These are phyloP conservation scores for Tulasnella calospora DNA, from an alignment of 768 basidiomycete species.

Conservation along the genomic window DNA sequence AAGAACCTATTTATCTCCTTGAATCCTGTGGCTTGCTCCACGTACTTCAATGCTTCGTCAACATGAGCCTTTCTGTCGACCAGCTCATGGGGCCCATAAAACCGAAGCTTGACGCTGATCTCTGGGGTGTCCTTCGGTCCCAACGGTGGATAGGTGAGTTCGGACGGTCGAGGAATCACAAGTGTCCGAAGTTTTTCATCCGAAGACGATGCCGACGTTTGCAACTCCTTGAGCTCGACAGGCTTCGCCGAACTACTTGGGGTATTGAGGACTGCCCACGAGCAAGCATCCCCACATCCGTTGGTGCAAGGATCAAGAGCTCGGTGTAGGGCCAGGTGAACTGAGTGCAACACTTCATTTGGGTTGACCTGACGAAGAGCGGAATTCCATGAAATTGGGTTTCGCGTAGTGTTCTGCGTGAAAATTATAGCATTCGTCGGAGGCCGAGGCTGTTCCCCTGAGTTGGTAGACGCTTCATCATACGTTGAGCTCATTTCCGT, in stretches of 20 bases:
- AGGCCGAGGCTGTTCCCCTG: neutral
- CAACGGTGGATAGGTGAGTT: constrained; percentile 4
- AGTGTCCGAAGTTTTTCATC: neutral
- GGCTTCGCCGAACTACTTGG: neutral
- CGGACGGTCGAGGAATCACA: constrained; percentile 20
- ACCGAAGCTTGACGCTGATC: constrained; percentile 27
- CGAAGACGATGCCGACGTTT: neutral
- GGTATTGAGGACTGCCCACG: constrained; percentile 14
- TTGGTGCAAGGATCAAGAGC: constrained; percentile 29
- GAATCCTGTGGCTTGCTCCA: constrained; percentile 27
- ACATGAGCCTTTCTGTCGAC: constrained; percentile 20
- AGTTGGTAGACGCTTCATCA: neutral
- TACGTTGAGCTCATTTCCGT: neutral
- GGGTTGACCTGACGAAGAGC: constrained; percentile 24
- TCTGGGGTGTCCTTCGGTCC: constrained; percentile 14
- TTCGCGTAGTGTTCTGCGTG: constrained; percentile 29
- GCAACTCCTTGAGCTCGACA: constrained; percentile 2
- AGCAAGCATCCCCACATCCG: constrained; percentile 21
- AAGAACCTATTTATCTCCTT: constrained; percentile 25
- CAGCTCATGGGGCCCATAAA: constrained; percentile 22
- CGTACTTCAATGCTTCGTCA: constrained; percentile 23
- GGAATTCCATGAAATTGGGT: constrained; percentile 29
- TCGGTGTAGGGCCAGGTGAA: constrained; percentile 26
- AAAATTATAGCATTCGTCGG: constrained; percentile 22
- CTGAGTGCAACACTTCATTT: constrained; percentile 27